Percentiles rank a stretch among this genome's conserved stretches.
phyloP scores from a whole-genome alignment of 208 protist species.

The Porcisia hertigi region DNA sequence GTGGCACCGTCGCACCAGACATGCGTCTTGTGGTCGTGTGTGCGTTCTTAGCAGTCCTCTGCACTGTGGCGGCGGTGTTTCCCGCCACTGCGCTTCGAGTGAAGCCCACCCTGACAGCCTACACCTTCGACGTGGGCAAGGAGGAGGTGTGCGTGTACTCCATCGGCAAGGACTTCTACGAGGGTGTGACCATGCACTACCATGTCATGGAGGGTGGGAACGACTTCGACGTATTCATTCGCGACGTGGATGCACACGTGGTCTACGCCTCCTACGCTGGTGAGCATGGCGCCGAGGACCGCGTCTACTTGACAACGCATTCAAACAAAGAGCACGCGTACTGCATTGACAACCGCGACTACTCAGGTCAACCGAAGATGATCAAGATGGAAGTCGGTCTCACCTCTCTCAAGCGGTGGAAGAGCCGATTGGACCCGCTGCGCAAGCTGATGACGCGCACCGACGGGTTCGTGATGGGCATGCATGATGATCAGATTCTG shows the following conservation, averaged over 20 bases:
- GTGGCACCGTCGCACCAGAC: background rate
- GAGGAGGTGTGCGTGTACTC: conserved; percentile 82
- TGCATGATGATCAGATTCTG: conserved; percentile 83
- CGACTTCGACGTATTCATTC: conserved; percentile 80
- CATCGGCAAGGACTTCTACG: conserved; percentile 50
- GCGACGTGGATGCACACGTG: conserved; percentile 52
- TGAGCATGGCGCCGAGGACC: conserved; percentile 69
- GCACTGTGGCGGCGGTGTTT: background rate
- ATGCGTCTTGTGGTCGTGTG: conserved; percentile 9
- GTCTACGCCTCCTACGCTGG: conserved; percentile 78
- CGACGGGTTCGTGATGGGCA: conserved; percentile 70
- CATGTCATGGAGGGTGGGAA: conserved; percentile 58
- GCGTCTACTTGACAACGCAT: conserved; percentile 81
- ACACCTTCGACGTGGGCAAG: conserved; percentile 64
- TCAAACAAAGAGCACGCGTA: conserved; percentile 64
- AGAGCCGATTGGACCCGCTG: conserved; percentile 76
- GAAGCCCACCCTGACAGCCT: conserved; percentile 45
- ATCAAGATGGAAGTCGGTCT: conserved; percentile 76
- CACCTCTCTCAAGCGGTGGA: conserved; percentile 79
- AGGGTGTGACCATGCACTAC: conserved; percentile 77
- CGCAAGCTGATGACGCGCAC: conserved; percentile 60
- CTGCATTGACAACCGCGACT: conserved; percentile 78
- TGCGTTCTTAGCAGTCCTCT: conserved; percentile 12
- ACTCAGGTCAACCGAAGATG: conserved; percentile 50
- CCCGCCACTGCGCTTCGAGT: conserved; percentile 42